Evolutionary conservation across 2,329 filamentous ascomycete genomes (phyloP), one percentile per base, ranked within the genome.

Genomic region (Xylariales sp.): DNA sequence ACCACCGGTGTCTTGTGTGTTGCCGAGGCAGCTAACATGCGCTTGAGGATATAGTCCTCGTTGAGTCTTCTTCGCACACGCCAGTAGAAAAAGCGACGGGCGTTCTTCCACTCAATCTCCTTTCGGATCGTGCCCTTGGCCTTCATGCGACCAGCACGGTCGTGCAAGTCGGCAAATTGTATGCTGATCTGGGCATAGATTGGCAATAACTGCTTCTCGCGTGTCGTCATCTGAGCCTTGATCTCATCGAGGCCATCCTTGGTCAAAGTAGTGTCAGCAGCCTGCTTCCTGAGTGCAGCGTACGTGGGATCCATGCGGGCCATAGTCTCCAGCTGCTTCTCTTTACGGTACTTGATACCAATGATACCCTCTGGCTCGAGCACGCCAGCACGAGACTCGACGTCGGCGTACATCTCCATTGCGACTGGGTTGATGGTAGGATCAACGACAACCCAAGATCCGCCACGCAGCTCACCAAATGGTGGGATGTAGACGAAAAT

Each of bases 341-440:
- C 91, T 66, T 88, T 91, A 63, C 88, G 87, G 77, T 90, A 98
- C 71, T 97, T 98, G 80, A 98, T 97, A 65, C 89, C 89, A 43
- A 98, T 84, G 60, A 97, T 97, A 73, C 93, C 93, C 65, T 98
- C 93, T 6, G 93, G 93, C 68, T 98, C 93, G 49, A 98, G 79
- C 35, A 98, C 90, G 84, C 93, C 93, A 70, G 91, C 93, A 47
- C 93, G 93, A 43, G 93, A 76, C 52, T 98, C 91, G 51, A 86
- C 83, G 59, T 98, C 93, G 42, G 93, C 93, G 64, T 98, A 98
- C 93, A 98, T 98, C 69, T 98, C 93, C 93, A 98, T 98, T 59
- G 82, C 84, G 34, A 87, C 80, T 14, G 89, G 82, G 75, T 98
- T 97, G 74, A 98, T 98, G 51, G 93, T 97, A 36, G 93, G 93